phyloP scores from a whole-genome alignment of 257 asterid genomes.

The Lavandula angustifolia region DNA sequence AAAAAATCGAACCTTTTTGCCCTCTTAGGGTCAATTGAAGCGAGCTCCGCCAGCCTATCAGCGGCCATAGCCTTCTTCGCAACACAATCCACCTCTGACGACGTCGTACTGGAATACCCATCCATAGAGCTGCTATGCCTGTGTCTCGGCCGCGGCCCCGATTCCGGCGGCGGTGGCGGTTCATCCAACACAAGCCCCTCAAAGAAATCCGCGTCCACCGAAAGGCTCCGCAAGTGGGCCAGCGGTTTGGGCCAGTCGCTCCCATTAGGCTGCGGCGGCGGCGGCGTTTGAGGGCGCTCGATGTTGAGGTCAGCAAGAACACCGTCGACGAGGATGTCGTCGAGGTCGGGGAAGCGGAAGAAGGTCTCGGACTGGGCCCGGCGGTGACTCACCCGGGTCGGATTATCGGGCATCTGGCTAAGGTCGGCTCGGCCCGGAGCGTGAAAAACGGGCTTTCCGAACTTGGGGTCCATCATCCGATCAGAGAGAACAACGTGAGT shows the following conservation, averaged over 20 bases:
- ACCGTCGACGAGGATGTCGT: slow-evolving; percentile 68
- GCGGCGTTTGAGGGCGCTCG: slow-evolving; percentile 35
- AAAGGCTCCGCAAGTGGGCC: slow-evolving; percentile 71
- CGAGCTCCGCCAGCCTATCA: slow-evolving; percentile 76
- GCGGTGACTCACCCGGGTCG: slow-evolving; percentile 65
- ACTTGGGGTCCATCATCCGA: slow-evolving; percentile 61
- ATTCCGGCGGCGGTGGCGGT: slow-evolving; percentile 36
- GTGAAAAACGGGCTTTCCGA: slow-evolving; percentile 51
- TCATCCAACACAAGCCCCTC: slow-evolving; percentile 66
- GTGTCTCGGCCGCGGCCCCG: slow-evolving; percentile 49
- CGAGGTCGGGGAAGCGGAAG: slow-evolving; percentile 75
- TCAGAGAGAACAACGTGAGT: background rate
- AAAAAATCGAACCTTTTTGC: slow-evolving; percentile 86
- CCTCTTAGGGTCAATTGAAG: slow-evolving; percentile 86
- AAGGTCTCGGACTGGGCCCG: slow-evolving; percentile 88
- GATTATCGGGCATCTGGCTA: slow-evolving; percentile 80
- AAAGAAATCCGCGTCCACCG: slow-evolving; percentile 85
- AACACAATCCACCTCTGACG: slow-evolving; percentile 62
- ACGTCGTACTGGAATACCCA: slow-evolving; percentile 59
- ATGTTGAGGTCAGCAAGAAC: slow-evolving; percentile 56
- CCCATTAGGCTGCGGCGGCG: slow-evolving; percentile 38
- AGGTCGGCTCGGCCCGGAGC: slow-evolving; percentile 48
- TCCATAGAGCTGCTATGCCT: slow-evolving; percentile 85
- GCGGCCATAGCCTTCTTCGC: slow-evolving; percentile 70
- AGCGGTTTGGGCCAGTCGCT: slow-evolving; percentile 31